Conservation (phyloP, 139 green algal genomes). For the Eudorina sp. region DNA sequence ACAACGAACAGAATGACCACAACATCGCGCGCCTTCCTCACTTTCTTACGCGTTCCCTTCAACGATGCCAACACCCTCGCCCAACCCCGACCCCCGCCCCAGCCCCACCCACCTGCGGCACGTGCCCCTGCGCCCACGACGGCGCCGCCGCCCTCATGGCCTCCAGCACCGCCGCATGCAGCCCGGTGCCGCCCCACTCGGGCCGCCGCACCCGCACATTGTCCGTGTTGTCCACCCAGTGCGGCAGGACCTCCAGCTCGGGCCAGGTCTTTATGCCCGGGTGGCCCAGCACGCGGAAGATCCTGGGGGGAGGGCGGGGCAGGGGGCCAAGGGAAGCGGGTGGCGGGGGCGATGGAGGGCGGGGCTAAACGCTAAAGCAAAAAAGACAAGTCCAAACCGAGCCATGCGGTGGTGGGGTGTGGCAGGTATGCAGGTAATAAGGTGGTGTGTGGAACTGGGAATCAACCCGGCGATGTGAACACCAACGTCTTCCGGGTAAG, state of each 20-base stretch:
- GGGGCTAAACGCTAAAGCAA: background rate
- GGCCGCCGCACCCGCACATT: conserved; percentile 55
- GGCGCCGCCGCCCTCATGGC: conserved; percentile 47
- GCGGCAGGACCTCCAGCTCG: conserved; percentile 64
- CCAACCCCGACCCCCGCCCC: background rate
- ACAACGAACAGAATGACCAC: too few relatives aligned
- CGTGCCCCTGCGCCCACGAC: conserved; percentile 42
- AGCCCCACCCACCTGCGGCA: conserved; percentile 25
- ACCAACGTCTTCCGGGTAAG: too few relatives aligned
- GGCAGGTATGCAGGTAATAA: too few relatives aligned
- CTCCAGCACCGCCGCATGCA: conserved; percentile 56
- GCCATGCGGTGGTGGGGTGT: too few relatives aligned
- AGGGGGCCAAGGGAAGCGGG: too few relatives aligned
- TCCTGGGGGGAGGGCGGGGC: conserved; percentile 32
- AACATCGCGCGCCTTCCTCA: too few relatives aligned
- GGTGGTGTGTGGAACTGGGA: too few relatives aligned
- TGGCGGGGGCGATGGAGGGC: too few relatives aligned
- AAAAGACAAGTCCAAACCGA: background rate
- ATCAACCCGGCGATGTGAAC: too few relatives aligned
- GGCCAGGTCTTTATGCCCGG: conserved; percentile 66
- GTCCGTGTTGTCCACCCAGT: conserved; percentile 77
- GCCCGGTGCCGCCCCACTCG: conserved; percentile 52
- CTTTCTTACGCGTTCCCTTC: too few relatives aligned
- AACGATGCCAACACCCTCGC: too few relatives aligned
- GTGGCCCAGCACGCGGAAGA: conserved; percentile 73